phyloP scores from a whole-genome alignment of 1,284 basidiomycete genomes.

The Vanrija sp. region DNA sequence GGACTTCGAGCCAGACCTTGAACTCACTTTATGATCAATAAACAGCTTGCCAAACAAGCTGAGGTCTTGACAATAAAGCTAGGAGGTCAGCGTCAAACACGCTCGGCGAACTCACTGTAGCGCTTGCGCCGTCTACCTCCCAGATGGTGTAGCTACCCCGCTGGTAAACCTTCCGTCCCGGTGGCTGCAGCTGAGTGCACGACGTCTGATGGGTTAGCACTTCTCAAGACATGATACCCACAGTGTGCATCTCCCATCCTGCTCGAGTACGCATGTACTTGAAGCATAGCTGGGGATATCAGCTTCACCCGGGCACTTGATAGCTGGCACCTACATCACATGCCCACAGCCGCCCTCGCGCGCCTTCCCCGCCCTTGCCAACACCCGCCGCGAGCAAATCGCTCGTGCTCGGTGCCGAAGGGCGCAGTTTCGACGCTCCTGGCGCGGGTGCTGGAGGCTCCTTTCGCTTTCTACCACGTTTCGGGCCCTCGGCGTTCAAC shows the following conservation, averaged over 20 bases:
- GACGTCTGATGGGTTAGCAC: slow-evolving; percentile 55
- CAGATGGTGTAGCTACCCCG: slow-evolving; percentile 85
- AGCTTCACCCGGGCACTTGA: background rate
- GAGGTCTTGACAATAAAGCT: slow-evolving; percentile 95
- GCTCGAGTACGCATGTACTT: slow-evolving; percentile 83
- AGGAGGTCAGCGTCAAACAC: background rate
- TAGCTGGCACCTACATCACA: slow-evolving; percentile 40
- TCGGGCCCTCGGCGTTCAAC: background rate
- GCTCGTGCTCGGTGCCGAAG: slow-evolving; percentile 54
- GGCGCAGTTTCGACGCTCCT: background rate
- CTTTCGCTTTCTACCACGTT: slow-evolving; percentile 12
- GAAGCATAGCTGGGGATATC: slow-evolving; percentile 65
- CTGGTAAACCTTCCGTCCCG: slow-evolving; percentile 86
- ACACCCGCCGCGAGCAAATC: slow-evolving; percentile 65
- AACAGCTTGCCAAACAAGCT: slow-evolving; percentile 97
- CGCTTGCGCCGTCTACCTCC: slow-evolving; percentile 86
- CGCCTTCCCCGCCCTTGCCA: slow-evolving; percentile 52
- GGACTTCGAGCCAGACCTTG: background rate
- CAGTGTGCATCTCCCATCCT: slow-evolving; percentile 69
- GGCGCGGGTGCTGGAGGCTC: background rate
- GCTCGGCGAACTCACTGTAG: slow-evolving; percentile 61
- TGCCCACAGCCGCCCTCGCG: slow-evolving; percentile 43
- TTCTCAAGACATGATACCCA: slow-evolving; percentile 48
- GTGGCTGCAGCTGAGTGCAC: slow-evolving; percentile 72
- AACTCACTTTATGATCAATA: slow-evolving; percentile 78